A percentile compares a stretch with the other conserved stretches of the same genome.
Conservation (phyloP, 768 basidiomycete species). For the Tulasnella sp. region DNA sequence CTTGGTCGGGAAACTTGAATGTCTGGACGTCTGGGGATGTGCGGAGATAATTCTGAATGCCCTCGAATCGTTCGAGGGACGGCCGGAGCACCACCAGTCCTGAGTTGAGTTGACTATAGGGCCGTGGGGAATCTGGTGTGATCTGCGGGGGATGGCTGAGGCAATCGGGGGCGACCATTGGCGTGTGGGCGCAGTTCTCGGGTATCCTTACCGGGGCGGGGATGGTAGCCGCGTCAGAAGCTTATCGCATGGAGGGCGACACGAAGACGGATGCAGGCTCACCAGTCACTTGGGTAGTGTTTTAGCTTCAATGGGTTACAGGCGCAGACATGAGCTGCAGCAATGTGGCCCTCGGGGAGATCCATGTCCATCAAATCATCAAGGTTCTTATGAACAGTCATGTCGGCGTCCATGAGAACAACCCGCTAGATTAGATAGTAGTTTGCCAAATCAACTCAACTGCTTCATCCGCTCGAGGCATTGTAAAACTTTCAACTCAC, state of each 20-base stretch:
- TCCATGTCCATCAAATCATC: constrained; percentile 46
- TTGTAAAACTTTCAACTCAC: constrained; percentile 30
- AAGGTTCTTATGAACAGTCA: constrained; percentile 76
- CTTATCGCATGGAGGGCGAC: neutral
- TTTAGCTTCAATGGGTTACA: constrained; percentile 81
- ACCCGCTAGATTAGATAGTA: constrained; percentile 28
- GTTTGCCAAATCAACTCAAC: no score
- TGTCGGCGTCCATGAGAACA: constrained; percentile 79
- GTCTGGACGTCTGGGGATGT: constrained; percentile 43
- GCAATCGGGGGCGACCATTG: constrained; percentile 37
- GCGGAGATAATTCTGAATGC: constrained; percentile 47
- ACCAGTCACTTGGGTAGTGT: constrained; percentile 90
- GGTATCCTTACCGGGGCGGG: constrained; percentile 54
- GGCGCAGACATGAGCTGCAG: constrained; percentile 81
- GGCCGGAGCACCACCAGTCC: constrained; percentile 82
- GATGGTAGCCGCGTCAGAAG: constrained; percentile 11
- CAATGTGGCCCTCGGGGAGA: constrained; percentile 62
- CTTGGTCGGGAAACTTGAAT: constrained; percentile 85
- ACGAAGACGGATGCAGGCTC: constrained; percentile 19
- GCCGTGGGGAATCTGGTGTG: constrained; percentile 45
- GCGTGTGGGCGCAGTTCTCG: constrained; percentile 79
- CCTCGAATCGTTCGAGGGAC: constrained; percentile 42
- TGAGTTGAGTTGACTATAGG: constrained; percentile 78
- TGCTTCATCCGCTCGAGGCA: neutral
- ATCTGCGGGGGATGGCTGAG: constrained; percentile 37